Evolutionary conservation across 2,329 filamentous ascomycete genomes (phyloP).

Genomic region (Emmonsiellopsis sp.): DNA sequence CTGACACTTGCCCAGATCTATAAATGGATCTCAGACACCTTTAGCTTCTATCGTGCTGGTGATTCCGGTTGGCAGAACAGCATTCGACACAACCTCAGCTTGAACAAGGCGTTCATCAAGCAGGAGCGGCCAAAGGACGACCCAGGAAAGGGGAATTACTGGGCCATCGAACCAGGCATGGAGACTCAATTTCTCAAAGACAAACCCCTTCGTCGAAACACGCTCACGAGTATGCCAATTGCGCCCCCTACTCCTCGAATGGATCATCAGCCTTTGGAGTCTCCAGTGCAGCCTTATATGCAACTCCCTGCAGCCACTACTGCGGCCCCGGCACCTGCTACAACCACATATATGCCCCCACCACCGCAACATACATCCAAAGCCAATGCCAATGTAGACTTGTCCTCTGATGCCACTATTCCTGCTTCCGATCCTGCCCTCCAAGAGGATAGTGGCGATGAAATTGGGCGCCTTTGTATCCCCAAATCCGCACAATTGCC

Average conservation of each 20-base stretch:
- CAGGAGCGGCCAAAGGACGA: conserved; percentile 94
- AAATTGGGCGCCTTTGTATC: conserved; percentile 23
- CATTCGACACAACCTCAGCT: conserved; percentile 92
- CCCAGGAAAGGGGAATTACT: conserved; percentile 95
- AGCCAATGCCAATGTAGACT: conserved; percentile 36
- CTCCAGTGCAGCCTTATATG: conserved; percentile 18
- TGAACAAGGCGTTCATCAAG: conserved; percentile 95
- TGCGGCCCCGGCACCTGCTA: not conserved
- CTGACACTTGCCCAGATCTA: conserved; percentile 93
- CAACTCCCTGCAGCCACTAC: conserved; percentile 14
- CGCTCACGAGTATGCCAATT: conserved; percentile 35
- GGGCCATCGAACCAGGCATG: conserved; percentile 83
- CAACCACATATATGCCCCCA: conserved; percentile 9
- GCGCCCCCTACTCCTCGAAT: conserved; percentile 17
- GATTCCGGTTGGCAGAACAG: conserved; percentile 98
- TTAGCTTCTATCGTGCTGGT: conserved; percentile 71
- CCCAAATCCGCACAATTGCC: conserved; percentile 20
- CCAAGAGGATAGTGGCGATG: conserved; percentile 43
- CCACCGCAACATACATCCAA: conserved; percentile 4
- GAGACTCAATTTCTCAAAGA: conserved; percentile 86
- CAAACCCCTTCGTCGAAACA: conserved; percentile 49
- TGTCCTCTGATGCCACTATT: conserved; percentile 70
- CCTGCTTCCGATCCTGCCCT: conserved; percentile 58
- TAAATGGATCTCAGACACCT: conserved; percentile 98
- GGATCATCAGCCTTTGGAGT: conserved; percentile 18